These are phyloP conservation scores for Coemansia sp. DNA, from an alignment of 192 early-diverging fungal genomes.

Conservation along the genomic window DNA sequence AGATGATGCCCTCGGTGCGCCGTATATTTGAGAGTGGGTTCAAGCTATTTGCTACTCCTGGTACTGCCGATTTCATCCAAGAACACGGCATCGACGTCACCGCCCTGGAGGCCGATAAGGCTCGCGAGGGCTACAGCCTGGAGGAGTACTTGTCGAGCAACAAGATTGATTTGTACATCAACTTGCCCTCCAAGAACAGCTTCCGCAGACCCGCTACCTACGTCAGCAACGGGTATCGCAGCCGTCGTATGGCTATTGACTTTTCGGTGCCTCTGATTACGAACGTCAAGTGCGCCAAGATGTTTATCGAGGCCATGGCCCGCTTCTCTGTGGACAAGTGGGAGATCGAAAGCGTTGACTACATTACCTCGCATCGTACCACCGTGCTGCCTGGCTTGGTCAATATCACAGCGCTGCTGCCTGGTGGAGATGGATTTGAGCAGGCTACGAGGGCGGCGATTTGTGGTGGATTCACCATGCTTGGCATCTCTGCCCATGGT, in stretches of 20 bases:
- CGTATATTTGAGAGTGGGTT: constrained; percentile 84
- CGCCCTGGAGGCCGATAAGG: constrained; percentile 76
- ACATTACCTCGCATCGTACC: constrained; percentile 84
- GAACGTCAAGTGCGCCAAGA: constrained; percentile 98
- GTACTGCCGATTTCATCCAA: constrained; percentile 95
- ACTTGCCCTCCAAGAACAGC: constrained; percentile 95
- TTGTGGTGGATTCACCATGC: constrained; percentile 83
- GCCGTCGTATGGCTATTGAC: constrained; percentile 97
- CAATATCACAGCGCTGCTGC: constrained; percentile 73
- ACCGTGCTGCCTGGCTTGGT: constrained; percentile 85
- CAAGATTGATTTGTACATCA: constrained; percentile 97
- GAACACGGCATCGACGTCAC: constrained; percentile 93
- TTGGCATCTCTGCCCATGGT: constrained; percentile 65
- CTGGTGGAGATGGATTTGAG: constrained; percentile 48
- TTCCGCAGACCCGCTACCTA: constrained; percentile 96
- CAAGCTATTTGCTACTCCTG: constrained; percentile 92
- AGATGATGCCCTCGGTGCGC: constrained; percentile 89
- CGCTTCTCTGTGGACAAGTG: constrained; percentile 61
- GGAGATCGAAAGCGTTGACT: constrained; percentile 86
- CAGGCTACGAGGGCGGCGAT: constrained; percentile 73
- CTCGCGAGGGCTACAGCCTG: constrained; percentile 84
- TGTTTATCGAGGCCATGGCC: constrained; percentile 94
- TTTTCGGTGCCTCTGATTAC: constrained; percentile 96
- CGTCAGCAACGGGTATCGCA: constrained; percentile 91
- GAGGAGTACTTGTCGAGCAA: constrained; percentile 96